Evolutionary conservation across 2,329 filamentous ascomycete genomes (phyloP).

Genomic region (Hirsutella minnesotensis): DNA sequence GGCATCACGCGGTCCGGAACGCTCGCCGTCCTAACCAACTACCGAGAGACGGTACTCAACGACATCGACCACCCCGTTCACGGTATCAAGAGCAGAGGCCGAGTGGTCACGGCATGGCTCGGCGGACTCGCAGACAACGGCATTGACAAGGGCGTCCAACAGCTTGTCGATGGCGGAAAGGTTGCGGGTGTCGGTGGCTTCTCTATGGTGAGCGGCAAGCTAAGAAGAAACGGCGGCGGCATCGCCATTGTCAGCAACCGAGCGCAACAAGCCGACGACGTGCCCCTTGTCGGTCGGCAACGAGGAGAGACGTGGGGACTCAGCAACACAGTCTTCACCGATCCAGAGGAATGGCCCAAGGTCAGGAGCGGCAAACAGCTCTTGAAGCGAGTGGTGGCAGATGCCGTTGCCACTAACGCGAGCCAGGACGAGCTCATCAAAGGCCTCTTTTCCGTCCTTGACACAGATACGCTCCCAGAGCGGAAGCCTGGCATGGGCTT

Average conservation of each 20-base stretch:
- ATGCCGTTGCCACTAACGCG: conserved; percentile 22
- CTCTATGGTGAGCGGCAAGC: conserved; percentile 52
- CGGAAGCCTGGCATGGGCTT: conserved; percentile 30
- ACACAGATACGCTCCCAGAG: conserved; percentile 42
- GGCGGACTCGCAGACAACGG: conserved; percentile 34
- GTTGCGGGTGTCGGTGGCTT: conserved; percentile 54
- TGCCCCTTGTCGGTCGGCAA: conserved; percentile 44
- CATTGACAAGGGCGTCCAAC: conserved; percentile 37
- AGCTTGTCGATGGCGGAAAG: conserved; percentile 37
- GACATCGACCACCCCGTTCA: conserved; percentile 40
- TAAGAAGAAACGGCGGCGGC: conserved; percentile 35
- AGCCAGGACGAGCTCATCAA: conserved; percentile 37
- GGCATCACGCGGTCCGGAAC: conserved; percentile 48
- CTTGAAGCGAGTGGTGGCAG: conserved; percentile 28
- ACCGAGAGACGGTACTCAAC: conserved; percentile 40
- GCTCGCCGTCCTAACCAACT: conserved; percentile 56
- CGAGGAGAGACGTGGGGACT: conserved; percentile 44
- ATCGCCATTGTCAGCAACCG: conserved; percentile 54
- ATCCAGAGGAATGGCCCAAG: conserved; percentile 48
- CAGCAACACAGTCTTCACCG: conserved; percentile 49
- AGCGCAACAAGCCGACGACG: conserved; percentile 36
- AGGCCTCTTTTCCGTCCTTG: conserved; percentile 41
- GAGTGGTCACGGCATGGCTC: conserved; percentile 53
- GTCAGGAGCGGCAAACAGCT: conserved; percentile 39
- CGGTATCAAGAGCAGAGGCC: conserved; percentile 46